A percentile compares a stretch with the other conserved stretches of the same genome.
Conservation (phyloP, 106 monocot species). For the Acorus gramineus region DNA sequence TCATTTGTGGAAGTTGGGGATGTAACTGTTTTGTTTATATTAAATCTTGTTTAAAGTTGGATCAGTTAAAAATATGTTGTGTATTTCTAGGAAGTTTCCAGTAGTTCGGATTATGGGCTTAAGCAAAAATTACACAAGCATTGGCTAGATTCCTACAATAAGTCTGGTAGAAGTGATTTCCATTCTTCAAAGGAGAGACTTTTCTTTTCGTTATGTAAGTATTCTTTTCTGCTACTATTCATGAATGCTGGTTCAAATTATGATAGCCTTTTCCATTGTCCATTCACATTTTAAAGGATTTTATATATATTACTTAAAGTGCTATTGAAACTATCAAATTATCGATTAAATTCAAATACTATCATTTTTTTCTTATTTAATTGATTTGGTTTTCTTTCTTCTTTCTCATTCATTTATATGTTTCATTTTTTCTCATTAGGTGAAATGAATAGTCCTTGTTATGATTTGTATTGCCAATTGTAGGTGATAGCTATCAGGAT, state of each 20-base stretch:
- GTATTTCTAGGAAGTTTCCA: constrained; percentile 30
- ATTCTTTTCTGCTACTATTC: constrained; percentile 6
- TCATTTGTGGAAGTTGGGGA: not conserved
- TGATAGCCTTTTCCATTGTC: not conserved
- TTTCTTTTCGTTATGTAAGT: constrained; percentile 82
- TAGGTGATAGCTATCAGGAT: constrained; percentile 83
- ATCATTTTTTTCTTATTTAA: not conserved
- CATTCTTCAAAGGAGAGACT: constrained; percentile 44
- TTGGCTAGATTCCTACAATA: constrained; percentile 39
- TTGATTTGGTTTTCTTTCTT: not conserved
- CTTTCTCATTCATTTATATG: not conserved
- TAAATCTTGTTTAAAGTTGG: not conserved
- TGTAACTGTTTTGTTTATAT: not conserved
- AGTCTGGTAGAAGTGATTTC: constrained; percentile 29
- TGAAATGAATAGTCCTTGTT: not conserved
- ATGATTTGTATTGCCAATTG: constrained; percentile 2
- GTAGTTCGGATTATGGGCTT: constrained; percentile 26
- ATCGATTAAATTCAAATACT: not conserved
- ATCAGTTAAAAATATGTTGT: not conserved
- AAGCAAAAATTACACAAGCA: constrained; percentile 59
- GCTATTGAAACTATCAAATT: not conserved
- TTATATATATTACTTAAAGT: too few relatives aligned
- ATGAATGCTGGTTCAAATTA: not conserved
- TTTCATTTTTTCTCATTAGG: not conserved
- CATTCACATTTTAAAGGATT: not conserved